Evolutionary conservation across 2,329 filamentous ascomycete genomes (phyloP).

Genomic region (Camillea tinctor): DNA sequence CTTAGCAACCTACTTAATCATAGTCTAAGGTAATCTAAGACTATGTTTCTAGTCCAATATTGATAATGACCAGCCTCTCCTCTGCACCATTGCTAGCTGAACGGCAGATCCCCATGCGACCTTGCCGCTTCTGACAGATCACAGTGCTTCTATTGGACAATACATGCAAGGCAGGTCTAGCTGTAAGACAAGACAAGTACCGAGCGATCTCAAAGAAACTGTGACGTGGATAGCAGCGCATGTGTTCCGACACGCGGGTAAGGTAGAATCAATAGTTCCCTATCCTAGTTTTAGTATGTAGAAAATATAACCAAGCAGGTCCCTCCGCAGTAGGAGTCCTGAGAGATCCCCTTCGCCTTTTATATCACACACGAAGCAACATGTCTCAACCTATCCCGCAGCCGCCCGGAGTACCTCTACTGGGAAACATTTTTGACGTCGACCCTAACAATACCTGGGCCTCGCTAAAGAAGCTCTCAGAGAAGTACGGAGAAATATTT

Average conservation of each 20-base stretch:
- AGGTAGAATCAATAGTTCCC: not conserved
- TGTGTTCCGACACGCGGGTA: not conserved
- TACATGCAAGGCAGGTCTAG: not conserved
- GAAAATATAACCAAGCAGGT: not conserved
- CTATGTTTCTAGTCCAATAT: not conserved
- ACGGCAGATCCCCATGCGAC: not conserved
- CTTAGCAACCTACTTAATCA: not conserved
- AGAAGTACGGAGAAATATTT: constrained; percentile 48
- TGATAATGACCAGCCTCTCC: not conserved
- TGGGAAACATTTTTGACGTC: constrained; percentile 52
- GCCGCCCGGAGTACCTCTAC: constrained; percentile 47
- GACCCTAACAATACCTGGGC: constrained; percentile 48
- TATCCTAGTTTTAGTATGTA: not conserved
- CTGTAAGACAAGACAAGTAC: not conserved
- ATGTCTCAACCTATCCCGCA: constrained; percentile 50
- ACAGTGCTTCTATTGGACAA: not conserved
- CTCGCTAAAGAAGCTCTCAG: constrained; percentile 47
- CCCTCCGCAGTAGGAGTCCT: not conserved
- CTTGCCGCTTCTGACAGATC: not conserved
- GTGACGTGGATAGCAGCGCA: not conserved
- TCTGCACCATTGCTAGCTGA: not conserved
- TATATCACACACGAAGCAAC: not conserved
- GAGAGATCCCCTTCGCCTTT: not conserved
- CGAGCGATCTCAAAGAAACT: not conserved
- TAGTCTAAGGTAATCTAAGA: not conserved